Evolutionary conservation across 768 basidiomycete species (phyloP).

Genomic region (Boletus insuetus): DNA sequence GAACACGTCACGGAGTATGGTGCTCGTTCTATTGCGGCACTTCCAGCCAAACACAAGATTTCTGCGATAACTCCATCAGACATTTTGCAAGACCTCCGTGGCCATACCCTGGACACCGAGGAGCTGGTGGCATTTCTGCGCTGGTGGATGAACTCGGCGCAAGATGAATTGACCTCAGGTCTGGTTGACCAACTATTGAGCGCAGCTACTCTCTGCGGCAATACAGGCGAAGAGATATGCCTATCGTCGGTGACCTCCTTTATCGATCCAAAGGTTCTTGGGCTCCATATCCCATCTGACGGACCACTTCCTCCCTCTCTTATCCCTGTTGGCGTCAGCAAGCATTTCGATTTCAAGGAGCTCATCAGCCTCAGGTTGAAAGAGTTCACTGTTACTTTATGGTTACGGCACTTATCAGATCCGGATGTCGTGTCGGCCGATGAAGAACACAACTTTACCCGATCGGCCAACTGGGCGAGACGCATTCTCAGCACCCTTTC

Average conservation of each 20-base stretch:
- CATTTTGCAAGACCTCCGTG: slow-evolving; percentile 68
- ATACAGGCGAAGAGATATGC: slow-evolving; percentile 49
- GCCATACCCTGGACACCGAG: slow-evolving; percentile 58
- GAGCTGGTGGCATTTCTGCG: slow-evolving; percentile 77
- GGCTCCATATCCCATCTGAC: slow-evolving; percentile 60
- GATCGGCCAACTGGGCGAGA: slow-evolving; percentile 73
- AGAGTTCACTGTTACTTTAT: slow-evolving; percentile 68
- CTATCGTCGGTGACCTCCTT: slow-evolving; percentile 64
- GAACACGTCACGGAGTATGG: slow-evolving; percentile 51
- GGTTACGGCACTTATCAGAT: slow-evolving; percentile 62
- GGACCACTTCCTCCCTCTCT: slow-evolving; percentile 76
- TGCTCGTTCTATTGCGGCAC: slow-evolving; percentile 49
- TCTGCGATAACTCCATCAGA: slow-evolving; percentile 73
- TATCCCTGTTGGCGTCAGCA: slow-evolving; percentile 41
- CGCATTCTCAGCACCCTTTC: slow-evolving; percentile 60
- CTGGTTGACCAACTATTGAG: slow-evolving; percentile 62
- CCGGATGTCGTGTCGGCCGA: slow-evolving; percentile 37
- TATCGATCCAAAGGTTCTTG: slow-evolving; percentile 56
- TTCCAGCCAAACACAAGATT: slow-evolving; percentile 62
- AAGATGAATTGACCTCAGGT: slow-evolving; percentile 27
- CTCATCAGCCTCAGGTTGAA: slow-evolving; percentile 69
- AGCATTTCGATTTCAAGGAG: slow-evolving; percentile 47
- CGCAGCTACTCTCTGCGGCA: slow-evolving; percentile 61
- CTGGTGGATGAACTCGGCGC: slow-evolving; percentile 50
- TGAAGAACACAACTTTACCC: slow-evolving; percentile 55